Evolutionary conservation across 495 filamentous ascomycete genomes (phyloP).

Genomic region (Aspergillus diversus): DNA sequence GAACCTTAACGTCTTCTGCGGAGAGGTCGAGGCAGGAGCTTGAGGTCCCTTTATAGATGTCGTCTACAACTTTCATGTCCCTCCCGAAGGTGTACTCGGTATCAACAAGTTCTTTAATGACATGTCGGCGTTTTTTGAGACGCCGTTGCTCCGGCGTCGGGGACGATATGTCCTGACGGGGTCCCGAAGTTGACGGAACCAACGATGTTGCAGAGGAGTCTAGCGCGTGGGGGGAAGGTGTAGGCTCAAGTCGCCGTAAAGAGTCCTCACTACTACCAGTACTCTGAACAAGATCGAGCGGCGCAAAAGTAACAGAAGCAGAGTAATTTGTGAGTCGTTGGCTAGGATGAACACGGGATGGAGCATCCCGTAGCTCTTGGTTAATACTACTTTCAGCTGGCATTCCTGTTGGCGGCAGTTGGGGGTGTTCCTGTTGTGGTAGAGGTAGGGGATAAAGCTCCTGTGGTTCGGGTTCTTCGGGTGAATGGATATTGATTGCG

Average conservation of each 20-base stretch:
- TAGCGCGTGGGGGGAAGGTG: constrained; percentile 40
- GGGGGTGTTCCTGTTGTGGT: constrained; percentile 39
- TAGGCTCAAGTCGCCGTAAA: constrained; percentile 37
- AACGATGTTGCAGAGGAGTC: constrained; percentile 48
- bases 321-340: constrained; percentile 41
- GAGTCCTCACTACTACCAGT: constrained; percentile 48
- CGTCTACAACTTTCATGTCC: constrained; percentile 94
- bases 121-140: constrained; percentile 68
- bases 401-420: constrained; percentile 29
- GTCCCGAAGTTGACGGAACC: constrained; percentile 36
- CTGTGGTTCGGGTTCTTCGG: constrained; percentile 29
- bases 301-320: constrained; percentile 46
- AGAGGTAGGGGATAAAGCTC: constrained; percentile 41
- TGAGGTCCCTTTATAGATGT: constrained; percentile 96
- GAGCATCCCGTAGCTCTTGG: constrained; percentile 18
- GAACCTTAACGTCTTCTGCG: constrained; percentile 76
- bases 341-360: constrained; percentile 40
- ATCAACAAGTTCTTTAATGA: constrained; percentile 89
- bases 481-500: constrained; percentile 41
- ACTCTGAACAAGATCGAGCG: constrained; percentile 65
- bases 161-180: constrained; percentile 35
- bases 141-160: constrained; percentile 60
- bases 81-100: constrained; percentile 85
- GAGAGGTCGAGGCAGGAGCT: constrained; percentile 80
- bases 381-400: constrained; percentile 4